Percentiles rank a stretch among this genome's conserved stretches.
These are phyloP conservation scores for Lumnitzera racemosa DNA, from an alignment of 345 rosid genomes.

Conservation along the genomic window DNA sequence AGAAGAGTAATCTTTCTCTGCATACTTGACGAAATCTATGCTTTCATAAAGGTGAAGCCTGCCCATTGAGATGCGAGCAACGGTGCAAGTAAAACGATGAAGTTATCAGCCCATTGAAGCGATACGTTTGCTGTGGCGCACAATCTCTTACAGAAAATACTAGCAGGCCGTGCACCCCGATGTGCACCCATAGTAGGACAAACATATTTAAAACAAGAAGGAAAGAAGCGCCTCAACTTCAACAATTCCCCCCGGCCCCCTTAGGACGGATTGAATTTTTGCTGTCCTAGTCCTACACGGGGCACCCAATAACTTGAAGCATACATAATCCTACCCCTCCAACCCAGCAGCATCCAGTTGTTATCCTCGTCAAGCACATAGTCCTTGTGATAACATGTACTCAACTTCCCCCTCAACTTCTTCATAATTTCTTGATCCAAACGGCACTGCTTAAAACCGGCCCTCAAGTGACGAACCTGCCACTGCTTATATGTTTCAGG, in stretches of 20 bases:
- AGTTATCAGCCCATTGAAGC: too few species aligned
- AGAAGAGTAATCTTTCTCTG: too few species aligned
- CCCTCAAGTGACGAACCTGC: slow-evolving; percentile 52
- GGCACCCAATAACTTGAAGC: slow-evolving; percentile 74
- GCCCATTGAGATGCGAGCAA: too few species aligned
- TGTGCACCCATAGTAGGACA: too few species aligned
- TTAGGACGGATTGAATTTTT: not conserved
- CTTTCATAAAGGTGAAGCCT: too few species aligned
- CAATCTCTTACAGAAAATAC: too few species aligned
- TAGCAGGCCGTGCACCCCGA: too few species aligned
- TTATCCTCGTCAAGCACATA: slow-evolving; percentile 54
- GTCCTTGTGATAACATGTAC: slow-evolving; percentile 53
- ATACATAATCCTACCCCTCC: slow-evolving; percentile 75
- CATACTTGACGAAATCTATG: too few species aligned
- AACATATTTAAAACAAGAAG: too few species aligned
- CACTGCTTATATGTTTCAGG: slow-evolving; percentile 84
- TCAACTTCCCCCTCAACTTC: slow-evolving; percentile 23
- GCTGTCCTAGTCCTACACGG: slow-evolving; percentile 15
- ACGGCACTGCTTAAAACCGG: slow-evolving; percentile 55
- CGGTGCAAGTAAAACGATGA: too few species aligned
- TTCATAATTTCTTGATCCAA: slow-evolving; percentile 39
- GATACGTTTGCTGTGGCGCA: too few species aligned
- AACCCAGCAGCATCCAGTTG: slow-evolving; percentile 75
- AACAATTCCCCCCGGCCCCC: not conserved
- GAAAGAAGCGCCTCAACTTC: too few species aligned